These are phyloP conservation scores for Mortierella sp. DNA, from an alignment of 371 early-diverging fungal species.

Conservation along the genomic window DNA sequence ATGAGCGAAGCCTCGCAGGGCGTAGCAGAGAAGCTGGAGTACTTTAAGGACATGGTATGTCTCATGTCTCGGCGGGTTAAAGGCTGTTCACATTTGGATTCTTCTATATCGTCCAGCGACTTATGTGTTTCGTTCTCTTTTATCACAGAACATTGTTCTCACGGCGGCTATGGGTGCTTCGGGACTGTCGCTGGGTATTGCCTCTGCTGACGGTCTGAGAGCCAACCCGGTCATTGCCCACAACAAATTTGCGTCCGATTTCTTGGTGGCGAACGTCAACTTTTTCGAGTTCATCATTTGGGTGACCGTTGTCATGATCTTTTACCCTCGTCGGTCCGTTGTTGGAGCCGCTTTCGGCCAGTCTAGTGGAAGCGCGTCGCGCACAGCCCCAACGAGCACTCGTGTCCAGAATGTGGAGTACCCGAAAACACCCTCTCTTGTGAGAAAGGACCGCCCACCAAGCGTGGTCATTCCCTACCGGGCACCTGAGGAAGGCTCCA, in stretches of 20 bases:
- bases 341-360: constrained; percentile 22
- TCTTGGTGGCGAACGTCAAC: constrained; percentile 28
- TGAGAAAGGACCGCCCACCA: constrained; percentile 1
- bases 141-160: constrained; percentile 20
- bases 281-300: constrained; percentile 32
- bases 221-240: constrained; percentile 15
- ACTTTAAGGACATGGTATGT: constrained; percentile 40
- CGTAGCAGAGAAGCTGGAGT: constrained; percentile 29
- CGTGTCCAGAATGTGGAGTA: not conserved
- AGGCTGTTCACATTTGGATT: not conserved
- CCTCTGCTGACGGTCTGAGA: constrained; percentile 21
- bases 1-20: constrained; percentile 17
- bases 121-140: too few relatives aligned
- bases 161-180: constrained; percentile 13
- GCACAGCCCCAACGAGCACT: constrained; percentile 8
- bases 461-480: constrained; percentile 16
- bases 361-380: constrained; percentile 14
- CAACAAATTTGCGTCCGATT: constrained; percentile 36
- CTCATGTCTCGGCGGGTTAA: not conserved
- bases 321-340: constrained; percentile 36
- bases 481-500: constrained; percentile 5
- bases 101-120: not conserved
- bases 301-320: constrained; percentile 35
- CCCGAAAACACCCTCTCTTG: constrained; percentile 1
- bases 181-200: constrained; percentile 20